Percentiles rank a stretch among this genome's conserved stretches.
Evolutionary conservation across 2,329 filamentous ascomycete species (phyloP).

Genomic region (Aspergillus pseudoviridinutans): DNA sequence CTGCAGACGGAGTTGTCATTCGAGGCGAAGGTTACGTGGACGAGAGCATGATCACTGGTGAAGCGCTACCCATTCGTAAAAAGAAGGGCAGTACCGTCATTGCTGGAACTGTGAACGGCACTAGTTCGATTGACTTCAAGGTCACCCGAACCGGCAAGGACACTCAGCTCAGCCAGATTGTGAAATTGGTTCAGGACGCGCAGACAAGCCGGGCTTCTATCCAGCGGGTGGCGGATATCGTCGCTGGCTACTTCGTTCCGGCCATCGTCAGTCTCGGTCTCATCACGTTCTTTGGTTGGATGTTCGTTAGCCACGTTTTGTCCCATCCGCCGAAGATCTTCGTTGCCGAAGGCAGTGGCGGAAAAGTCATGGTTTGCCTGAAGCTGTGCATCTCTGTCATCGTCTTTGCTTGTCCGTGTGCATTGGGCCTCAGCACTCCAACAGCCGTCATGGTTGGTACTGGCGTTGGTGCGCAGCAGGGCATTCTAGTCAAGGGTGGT

Average conservation of each 20-base stretch:
- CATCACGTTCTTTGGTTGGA: constrained; percentile 84
- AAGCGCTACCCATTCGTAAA: constrained; percentile 93
- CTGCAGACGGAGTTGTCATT: constrained; percentile 82
- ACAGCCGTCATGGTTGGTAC: constrained; percentile 99
- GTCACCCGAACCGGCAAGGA: constrained; percentile 91
- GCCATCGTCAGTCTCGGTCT: constrained; percentile 80
- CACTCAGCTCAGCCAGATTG: constrained; percentile 95
- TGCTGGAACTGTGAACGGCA: constrained; percentile 92
- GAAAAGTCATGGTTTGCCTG: constrained; percentile 91
- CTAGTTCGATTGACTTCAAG: constrained; percentile 84
- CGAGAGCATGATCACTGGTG: constrained; percentile 97
- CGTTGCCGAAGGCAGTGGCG: constrained; percentile 71
- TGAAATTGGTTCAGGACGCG: constrained; percentile 95
- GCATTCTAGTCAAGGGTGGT: constrained; percentile 96
- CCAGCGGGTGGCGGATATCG: constrained; percentile 81
- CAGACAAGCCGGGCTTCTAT: constrained; percentile 94
- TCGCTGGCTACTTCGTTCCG: constrained; percentile 93
- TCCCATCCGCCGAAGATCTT: constrained; percentile 86
- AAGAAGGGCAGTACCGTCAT: constrained; percentile 74
- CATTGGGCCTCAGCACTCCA: constrained; percentile 89
- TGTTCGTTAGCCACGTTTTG: constrained; percentile 86
- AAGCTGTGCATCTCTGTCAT: constrained; percentile 98
- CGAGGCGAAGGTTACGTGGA: constrained; percentile 91
- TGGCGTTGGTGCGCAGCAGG: constrained; percentile 91
- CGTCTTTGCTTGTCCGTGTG: constrained; percentile 95